Base-by-base conservation (phyloP, 2,329 filamentous ascomycete species). In the Ceratocystiopsis sp. region DNA sequence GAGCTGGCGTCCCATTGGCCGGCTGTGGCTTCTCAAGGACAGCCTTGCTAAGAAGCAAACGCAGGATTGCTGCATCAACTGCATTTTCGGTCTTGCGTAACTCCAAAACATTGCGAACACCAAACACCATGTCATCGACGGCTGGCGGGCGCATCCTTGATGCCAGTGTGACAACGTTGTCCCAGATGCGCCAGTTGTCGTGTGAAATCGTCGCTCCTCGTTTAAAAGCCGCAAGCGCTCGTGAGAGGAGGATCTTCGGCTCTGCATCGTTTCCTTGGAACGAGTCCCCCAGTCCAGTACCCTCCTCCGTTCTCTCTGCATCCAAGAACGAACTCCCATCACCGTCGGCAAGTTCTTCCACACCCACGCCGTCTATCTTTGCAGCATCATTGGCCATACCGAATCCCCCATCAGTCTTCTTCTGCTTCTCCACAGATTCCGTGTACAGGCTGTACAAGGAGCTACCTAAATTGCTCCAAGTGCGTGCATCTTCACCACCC, bases 381-480 rank as follows among this genome's bases (percentile, higher is more conserved):
- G 15, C 6, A 14, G 8, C 50, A 46, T 6, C 46, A 37, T 59
- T 56, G 1, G 54, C 54, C 1, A 59, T 56, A 0, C 57, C 51
- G 2, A 54, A 49, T 2, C 51, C 51, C 16, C 38, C 42, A 33
- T 19, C 36, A 42, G 42, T 40, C 15, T 41, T n/a, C 14, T 17
- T 57, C 48, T 38, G 40, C 45, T 38, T 41, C 9, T 8, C 25
- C 25, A 29, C 25, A 10, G 7, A 29, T 10, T 29, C 25, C 10
- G 25, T 29, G 10, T 73, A 86, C 48, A 81, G 64, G 46, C 77
- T 80, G 50, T 84, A 73, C 2, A 96, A 69, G 0, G 89, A 80
- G 2, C 82, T 86, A 0, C 87, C 91, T 18, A 98, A 70, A 55
- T 98, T 98, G 53, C 83, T 93, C 85, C 91, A 98, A 0, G 84